Percentiles rank a stretch among this genome's conserved stretches.
phyloP scores from a whole-genome alignment of 768 basidiomycete species.

The Guyanaporus albipodus region DNA sequence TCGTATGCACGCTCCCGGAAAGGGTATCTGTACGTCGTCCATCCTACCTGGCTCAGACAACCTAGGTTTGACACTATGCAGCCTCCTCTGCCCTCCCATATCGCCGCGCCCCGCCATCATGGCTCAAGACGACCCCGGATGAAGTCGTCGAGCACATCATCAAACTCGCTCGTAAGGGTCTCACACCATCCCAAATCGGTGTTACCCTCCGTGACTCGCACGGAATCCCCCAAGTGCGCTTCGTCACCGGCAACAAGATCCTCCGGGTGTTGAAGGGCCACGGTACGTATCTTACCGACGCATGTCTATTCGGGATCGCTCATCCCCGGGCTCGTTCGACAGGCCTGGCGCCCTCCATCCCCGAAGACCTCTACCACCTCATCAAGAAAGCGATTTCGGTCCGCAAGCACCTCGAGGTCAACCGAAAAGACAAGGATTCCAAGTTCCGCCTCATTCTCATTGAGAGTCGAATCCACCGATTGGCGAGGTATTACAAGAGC shows the following conservation, averaged over 20 bases:
- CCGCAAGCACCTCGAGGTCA: constrained; percentile 96
- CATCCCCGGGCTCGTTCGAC: background rate
- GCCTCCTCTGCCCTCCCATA: constrained; percentile 94
- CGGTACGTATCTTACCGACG: constrained; percentile 58
- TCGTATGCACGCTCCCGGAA: constrained; percentile 99
- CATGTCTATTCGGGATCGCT: background rate
- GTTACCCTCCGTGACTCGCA: constrained; percentile 97
- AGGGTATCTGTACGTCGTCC: constrained; percentile 90
- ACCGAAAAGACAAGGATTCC: constrained; percentile 99
- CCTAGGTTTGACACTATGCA: constrained; percentile 31
- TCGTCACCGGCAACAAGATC: constrained; percentile 99
- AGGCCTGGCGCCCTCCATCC: constrained; percentile 97
- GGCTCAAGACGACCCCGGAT: constrained; percentile 95
- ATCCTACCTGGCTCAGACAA: background rate
- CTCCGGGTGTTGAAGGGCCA: constrained; percentile 94
- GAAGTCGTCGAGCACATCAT: constrained; percentile 95
- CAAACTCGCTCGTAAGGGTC: constrained; percentile 97
- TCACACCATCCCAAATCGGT: constrained; percentile 97
- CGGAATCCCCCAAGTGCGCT: constrained; percentile 96
- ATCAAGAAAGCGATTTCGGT: constrained; percentile 99
- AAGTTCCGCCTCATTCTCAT: constrained; percentile 96
- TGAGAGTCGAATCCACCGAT: constrained; percentile 97
- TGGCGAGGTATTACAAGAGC: constrained; percentile 98
- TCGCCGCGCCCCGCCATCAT: constrained; percentile 89
- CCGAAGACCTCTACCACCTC: constrained; percentile 99